These are phyloP conservation scores for Primulina eburnea DNA, from an alignment of 257 asterid species.

Conservation along the genomic window DNA sequence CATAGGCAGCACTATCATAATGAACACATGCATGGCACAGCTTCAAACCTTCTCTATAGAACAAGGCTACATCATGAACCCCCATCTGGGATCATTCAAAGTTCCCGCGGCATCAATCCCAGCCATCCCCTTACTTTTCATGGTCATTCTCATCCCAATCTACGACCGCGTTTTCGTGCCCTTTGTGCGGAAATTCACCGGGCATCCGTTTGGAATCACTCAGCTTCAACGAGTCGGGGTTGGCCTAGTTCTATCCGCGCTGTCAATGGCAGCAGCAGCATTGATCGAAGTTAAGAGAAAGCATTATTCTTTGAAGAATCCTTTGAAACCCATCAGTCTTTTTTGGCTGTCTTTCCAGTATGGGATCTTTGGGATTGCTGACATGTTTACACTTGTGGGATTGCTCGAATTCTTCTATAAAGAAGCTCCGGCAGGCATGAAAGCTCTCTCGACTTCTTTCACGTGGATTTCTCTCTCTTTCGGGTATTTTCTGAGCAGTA, in stretches of 20 bases:
- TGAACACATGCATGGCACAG: conserved; percentile 76
- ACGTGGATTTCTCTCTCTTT: conserved; percentile 55
- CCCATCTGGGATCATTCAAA: conserved; percentile 44
- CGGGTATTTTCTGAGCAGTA: conserved; percentile 59
- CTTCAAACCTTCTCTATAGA: conserved; percentile 73
- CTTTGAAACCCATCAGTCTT: conserved; percentile 41
- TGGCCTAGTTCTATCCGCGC: conserved; percentile 61
- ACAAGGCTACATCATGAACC: conserved; percentile 59
- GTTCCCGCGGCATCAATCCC: conserved; percentile 69
- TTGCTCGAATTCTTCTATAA: conserved; percentile 61
- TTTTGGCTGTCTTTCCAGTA: conserved; percentile 69
- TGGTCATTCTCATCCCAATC: conserved; percentile 56
- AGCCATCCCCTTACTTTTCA: conserved; percentile 61
- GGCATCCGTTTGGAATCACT: conserved; percentile 61
- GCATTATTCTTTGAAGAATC: conserved; percentile 24
- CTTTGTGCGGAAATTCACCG: conserved; percentile 46
- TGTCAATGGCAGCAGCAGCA: conserved; percentile 61
- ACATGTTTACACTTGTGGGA: conserved; percentile 67
- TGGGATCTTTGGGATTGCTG: conserved; percentile 65
- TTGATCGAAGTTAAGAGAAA: conserved; percentile 47
- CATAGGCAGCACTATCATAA: conserved; percentile 60
- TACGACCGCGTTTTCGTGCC: conserved; percentile 61
- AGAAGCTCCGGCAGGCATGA: conserved; percentile 68
- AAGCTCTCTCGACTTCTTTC: conserved; percentile 66
- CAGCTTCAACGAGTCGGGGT: conserved; percentile 76